Evolutionary conservation across 805 yeast species (phyloP), one percentile per base, ranked within the genome.

Genomic region (Saturnispora quitensis): DNA sequence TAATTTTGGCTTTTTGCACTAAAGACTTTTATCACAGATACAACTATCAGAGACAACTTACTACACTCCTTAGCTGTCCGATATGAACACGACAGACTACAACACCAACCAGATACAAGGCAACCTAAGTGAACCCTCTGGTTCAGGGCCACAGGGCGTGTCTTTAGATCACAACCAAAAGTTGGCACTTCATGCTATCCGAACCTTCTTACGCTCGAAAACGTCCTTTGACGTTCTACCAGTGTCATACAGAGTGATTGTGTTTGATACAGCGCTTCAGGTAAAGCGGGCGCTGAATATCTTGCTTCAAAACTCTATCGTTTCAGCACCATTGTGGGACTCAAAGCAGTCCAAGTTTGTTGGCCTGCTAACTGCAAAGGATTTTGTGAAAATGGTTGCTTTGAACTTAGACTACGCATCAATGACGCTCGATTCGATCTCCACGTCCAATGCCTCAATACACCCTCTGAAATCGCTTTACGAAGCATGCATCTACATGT

Each of bases 221-320:
- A 90, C 96, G 0, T 89, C 97, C 1, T 93, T 93, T 66, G 99
- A 93, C 62, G 99, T 93, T 22, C 74, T 93, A 42, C 99, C 99
- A 2, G 98, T 93, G 35, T 84, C 95, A 20, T 93, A 91, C 67
- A 75, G 97, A 60, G 75, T 93, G 61, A 86, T 93, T 51, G 98
- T 93, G 45, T 79, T 93, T 60, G 99, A 93, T 66, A 90, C 98
- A 1, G 81, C 96, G 5, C 72, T 93, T 46, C 71, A 89, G 52
- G 95, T 93, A 38, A 90, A 91, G 68, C 89, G 91, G 65, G 86
- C 97, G 4, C 74, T 93, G 62, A 89, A 89, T 57, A 90, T 95
- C 28, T 70, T 93, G 55, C 73, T 93, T 49, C 98, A 93, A 65
- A 93, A 93, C 67, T 87, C 88, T 64, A 89, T 93, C 62, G 97